Evolutionary conservation across 805 yeast genomes (phyloP).

Genomic region (Nakazawaea ambrosiae): DNA sequence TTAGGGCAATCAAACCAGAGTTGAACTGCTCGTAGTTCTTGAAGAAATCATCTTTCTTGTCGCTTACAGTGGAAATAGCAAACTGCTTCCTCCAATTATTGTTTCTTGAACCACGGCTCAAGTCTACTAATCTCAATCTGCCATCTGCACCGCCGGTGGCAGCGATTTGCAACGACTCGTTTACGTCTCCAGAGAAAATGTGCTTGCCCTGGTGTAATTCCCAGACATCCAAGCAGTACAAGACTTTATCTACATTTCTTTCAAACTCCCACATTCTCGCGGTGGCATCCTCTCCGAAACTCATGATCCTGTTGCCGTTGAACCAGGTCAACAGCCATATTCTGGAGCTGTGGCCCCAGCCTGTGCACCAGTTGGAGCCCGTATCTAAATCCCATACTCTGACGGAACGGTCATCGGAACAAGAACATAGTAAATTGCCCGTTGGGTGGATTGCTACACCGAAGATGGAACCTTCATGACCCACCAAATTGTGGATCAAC

Average conservation of each 20-base stretch:
- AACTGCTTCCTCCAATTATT: constrained; percentile 20
- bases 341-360: constrained; percentile 96
- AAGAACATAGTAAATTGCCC: constrained; percentile 57
- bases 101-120: constrained; percentile 25
- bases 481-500: constrained; percentile 49
- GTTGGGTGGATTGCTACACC: constrained; percentile 57
- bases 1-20: constrained; percentile 39
- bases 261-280: constrained; percentile 66
- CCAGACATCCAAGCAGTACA: constrained; percentile 39
- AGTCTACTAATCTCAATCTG: constrained; percentile 56
- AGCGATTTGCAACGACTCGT: constrained; percentile 36
- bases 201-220: constrained; percentile 82
- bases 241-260: constrained; percentile 17
- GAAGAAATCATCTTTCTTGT: constrained; percentile 43
- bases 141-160: constrained; percentile 97
- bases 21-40: constrained; percentile 51
- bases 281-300: constrained; percentile 85
- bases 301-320: constrained; percentile 30
- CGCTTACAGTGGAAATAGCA: constrained; percentile 25
- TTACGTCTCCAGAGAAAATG: constrained; percentile 73
- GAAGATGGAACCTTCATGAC: constrained; percentile 91
- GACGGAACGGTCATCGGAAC: constrained; percentile 92
- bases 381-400: constrained; percentile 59
- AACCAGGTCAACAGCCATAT: constrained; percentile 78
- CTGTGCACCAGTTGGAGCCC: constrained; percentile 61